Base-by-base conservation (phyloP, 805 yeast species). In the Lachancea quebecensis region DNA sequence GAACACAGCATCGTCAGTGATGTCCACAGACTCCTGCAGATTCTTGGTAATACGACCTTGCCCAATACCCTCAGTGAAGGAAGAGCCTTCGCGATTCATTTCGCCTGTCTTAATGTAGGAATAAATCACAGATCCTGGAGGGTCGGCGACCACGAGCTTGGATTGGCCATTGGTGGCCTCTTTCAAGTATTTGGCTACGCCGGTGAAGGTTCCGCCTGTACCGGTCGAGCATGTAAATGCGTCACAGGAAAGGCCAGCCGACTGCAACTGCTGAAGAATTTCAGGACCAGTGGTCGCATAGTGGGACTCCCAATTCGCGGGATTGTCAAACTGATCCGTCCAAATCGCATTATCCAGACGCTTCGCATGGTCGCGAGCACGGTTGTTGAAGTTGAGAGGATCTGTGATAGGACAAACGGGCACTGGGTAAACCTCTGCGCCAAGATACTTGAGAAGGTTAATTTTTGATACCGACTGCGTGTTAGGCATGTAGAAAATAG, bases 11-110 rank as follows among this genome's bases (percentile, higher is more conserved):
- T 82, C 95, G 60, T 90, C 96, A 32, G 87, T 72, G 29, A 81
- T 63, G 8, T 73, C 82, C 27, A 88, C 68, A 50, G 87, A 96
- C 37, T 79, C 84, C 14, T 71, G 72, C 64, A 90, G 73, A 64
- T 90, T 90, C 51, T 77, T 83, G 5, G 96, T 90, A 56, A 90
- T 83, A 56, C 97, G 76, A 39, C 96, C 96, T 67, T 90, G 97
- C 27, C 97, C 97, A 67, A 90, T 88, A 29, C 97, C 97, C 68
- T 90, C 97, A 27, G 96, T 90, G 65, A 90, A 88, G 0, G 95
- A 84, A 2, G 87, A 78, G 28, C 97, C 97, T 1, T 76, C 73
- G 57, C 89, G 77, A 36, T 79, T 87, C 46, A 82, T 66, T 29
- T 91, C 91, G 14, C 80, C 78, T 4, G 85, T 71, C 49, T 78